Evolutionary conservation across 345 rosid species (phyloP).

Genomic region (Arabidopsis arenosa): DNA sequence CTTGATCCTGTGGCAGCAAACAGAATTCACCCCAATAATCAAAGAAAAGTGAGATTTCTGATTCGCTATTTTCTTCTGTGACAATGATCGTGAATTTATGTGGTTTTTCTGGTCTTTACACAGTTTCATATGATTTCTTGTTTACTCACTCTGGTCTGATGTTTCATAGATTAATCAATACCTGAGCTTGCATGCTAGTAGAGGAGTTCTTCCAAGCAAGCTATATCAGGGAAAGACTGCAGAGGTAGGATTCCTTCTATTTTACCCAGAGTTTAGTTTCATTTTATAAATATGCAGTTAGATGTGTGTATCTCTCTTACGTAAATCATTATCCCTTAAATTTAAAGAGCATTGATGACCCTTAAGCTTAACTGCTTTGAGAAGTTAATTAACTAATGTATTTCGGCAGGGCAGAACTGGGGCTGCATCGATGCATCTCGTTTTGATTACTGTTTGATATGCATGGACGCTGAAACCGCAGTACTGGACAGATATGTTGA

Average conservation of each 20-base stretch:
- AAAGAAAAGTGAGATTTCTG: conserved; percentile 63
- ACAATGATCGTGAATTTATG: background rate
- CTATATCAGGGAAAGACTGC: conserved; percentile 66
- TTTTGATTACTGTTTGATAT: conserved; percentile 77
- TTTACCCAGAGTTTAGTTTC: conserved; percentile 3
- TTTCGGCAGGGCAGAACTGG: conserved; percentile 97
- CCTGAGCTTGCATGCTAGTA: conserved; percentile 68
- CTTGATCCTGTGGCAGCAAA: conserved; percentile 91
- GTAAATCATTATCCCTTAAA: background rate
- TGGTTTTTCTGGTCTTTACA: background rate
- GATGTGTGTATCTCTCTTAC: background rate
- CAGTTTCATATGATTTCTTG: background rate
- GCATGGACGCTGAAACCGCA: conserved; percentile 68
- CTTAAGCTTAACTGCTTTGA: background rate
- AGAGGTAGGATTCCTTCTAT: conserved; percentile 65
- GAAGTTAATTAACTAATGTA: conserved; percentile 38
- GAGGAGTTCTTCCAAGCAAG: conserved; percentile 77
- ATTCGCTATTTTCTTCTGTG: background rate
- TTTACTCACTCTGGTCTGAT: conserved; percentile 25
- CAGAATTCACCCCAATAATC: conserved; percentile 90
- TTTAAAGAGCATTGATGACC: background rate
- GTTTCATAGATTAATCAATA: conserved; percentile 74
- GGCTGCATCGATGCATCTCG: conserved; percentile 67
- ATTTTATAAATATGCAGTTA: background rate
- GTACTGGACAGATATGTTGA: conserved; percentile 76